Percentiles rank a stretch among this genome's conserved stretches.
Evolutionary conservation across 164 flowering plant species (phyloP).

Genomic region (Santalum album): DNA sequence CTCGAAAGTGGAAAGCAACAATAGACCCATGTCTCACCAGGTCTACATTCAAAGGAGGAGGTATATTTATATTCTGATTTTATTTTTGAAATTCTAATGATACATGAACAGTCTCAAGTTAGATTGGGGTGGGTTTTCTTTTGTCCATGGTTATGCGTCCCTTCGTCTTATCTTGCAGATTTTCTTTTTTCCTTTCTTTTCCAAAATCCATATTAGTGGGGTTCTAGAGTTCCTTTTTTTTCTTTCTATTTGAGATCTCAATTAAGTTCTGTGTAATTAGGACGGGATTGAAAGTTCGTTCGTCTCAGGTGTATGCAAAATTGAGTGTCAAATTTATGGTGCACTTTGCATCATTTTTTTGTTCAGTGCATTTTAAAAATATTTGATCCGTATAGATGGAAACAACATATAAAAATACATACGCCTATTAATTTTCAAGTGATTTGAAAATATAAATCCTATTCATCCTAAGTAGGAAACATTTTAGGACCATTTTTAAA

Average conservation of each 20-base stretch:
- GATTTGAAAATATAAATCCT: too few relatives aligned
- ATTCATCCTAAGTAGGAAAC: too few relatives aligned
- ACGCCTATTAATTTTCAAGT: too few relatives aligned
- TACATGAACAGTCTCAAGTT: neutral
- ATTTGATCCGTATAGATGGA: too few relatives aligned
- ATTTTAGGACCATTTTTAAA: too few relatives aligned
- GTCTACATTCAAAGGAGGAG: constrained; percentile 50
- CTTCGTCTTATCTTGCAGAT: neutral
- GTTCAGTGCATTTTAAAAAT: too few relatives aligned
- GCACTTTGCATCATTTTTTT: too few relatives aligned
- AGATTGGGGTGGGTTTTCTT: neutral
- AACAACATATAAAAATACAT: too few relatives aligned
- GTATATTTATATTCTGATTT: constrained; percentile 9
- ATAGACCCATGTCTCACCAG: constrained; percentile 58
- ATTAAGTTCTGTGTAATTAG: constrained; percentile 23
- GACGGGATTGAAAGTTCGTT: constrained; percentile 29
- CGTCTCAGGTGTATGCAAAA: constrained; percentile 29
- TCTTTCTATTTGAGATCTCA: neutral
- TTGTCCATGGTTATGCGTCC: neutral
- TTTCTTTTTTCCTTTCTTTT: too few relatives aligned
- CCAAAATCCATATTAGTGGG: too few relatives aligned
- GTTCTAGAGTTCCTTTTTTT: neutral
- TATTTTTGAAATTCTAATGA: neutral
- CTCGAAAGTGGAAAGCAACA: constrained; percentile 10
- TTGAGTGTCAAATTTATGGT: too few relatives aligned